These are phyloP conservation scores for Rhynchospora breviuscula DNA, from an alignment of 176 grass and related monocot species.

Conservation along the genomic window DNA sequence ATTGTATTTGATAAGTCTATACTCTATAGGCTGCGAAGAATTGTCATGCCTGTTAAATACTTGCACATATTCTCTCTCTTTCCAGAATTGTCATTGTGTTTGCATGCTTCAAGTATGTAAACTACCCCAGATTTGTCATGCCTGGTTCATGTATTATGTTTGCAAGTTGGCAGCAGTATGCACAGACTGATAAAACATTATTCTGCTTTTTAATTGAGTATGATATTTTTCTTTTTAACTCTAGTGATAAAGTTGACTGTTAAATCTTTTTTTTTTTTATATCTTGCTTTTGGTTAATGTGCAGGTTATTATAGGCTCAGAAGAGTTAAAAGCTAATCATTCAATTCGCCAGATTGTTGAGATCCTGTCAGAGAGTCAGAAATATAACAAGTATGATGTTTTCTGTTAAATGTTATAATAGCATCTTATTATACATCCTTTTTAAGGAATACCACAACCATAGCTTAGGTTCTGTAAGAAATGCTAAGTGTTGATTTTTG, in stretches of 20 bases:
- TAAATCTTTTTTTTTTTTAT: not conserved
- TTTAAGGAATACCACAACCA: not conserved
- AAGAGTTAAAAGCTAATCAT: slow-evolving; percentile 98
- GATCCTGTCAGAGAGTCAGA: slow-evolving; percentile 94
- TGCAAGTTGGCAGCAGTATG: not conserved
- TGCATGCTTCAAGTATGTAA: not conserved
- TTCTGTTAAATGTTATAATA: not conserved
- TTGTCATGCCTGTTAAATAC: not conserved
- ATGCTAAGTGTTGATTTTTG: not conserved
- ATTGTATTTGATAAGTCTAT: not conserved
- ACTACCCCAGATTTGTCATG: not conserved
- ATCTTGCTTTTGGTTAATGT: slow-evolving; percentile 6
- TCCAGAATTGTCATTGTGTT: not conserved
- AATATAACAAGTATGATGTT: slow-evolving; percentile 94
- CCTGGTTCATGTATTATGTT: not conserved
- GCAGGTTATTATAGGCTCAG: slow-evolving; percentile 91
- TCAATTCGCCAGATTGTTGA: slow-evolving; percentile 89
- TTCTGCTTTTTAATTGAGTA: not conserved
- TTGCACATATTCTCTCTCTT: not conserved
- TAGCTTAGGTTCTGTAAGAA: not conserved
- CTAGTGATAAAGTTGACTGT: too few relatives aligned
- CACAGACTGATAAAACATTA: not conserved
- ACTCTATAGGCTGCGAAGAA: not conserved
- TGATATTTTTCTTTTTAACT: not conserved
- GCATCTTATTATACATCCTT: not conserved